These are phyloP conservation scores for Brassica incana DNA, from an alignment of 345 rosid genomes.

Conservation along the genomic window DNA sequence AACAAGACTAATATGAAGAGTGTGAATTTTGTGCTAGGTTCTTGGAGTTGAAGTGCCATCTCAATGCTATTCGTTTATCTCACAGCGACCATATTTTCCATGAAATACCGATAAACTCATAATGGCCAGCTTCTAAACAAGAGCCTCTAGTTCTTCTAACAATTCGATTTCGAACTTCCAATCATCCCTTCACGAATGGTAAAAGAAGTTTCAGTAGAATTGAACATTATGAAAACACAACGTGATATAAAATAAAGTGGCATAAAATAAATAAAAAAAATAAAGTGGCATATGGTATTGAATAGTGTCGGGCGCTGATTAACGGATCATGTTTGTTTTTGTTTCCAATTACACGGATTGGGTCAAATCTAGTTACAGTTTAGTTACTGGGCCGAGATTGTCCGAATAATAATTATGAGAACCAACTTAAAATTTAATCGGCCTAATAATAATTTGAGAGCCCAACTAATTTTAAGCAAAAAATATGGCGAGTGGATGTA, in stretches of 20 bases:
- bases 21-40: neutral
- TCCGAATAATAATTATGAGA: neutral
- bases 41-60: neutral
- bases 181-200: neutral
- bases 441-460: neutral
- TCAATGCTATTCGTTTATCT: conserved; percentile 36
- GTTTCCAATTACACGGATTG: neutral
- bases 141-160: conserved; percentile 51
- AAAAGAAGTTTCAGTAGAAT: neutral
- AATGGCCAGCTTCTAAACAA: conserved; percentile 75
- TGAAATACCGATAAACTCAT: conserved; percentile 69
- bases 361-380: neutral
- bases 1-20: neutral
- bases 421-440: neutral
- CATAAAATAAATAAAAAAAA: neutral
- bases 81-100: conserved; percentile 78
- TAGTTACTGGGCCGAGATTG: neutral
- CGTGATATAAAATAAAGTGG: neutral
- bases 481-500: neutral
- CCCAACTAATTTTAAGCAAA: neutral
- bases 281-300: neutral
- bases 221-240: neutral
- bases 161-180: neutral
- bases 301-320: conserved; percentile 8
- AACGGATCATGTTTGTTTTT: conserved; percentile 12